A percentile compares a stretch with the other conserved stretches of the same genome.
Evolutionary conservation across 306 rosid genomes (phyloP).

Genomic region (Prunus padus): DNA sequence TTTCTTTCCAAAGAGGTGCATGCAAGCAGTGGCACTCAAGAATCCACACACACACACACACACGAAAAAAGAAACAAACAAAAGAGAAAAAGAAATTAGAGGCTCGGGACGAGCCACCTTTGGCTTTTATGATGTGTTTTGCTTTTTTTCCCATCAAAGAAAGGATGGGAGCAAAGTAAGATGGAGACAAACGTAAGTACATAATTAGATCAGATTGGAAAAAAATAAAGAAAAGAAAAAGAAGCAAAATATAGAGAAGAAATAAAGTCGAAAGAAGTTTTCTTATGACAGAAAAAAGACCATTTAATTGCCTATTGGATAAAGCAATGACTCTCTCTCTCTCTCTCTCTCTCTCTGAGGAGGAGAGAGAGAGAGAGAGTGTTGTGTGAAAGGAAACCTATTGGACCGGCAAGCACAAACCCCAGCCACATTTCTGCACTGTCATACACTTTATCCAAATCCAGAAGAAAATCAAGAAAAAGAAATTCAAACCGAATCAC

Average conservation of each 20-base stretch:
- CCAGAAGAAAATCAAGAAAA: constrained; percentile 21
- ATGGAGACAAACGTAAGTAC: constrained; percentile 55
- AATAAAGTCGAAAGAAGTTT: background rate
- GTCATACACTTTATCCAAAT: constrained; percentile 46
- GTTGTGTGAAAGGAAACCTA: constrained; percentile 22
- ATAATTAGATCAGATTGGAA: background rate
- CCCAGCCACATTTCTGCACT: constrained; percentile 58
- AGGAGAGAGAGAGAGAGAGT: too few species aligned
- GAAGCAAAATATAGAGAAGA: constrained; percentile 12
- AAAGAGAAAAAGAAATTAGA: background rate
- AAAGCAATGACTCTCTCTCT: constrained; percentile 15
- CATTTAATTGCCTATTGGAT: constrained; percentile 16
- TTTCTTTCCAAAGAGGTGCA: too few species aligned
- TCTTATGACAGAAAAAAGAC: background rate
- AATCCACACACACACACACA: too few species aligned
- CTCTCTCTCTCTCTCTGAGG: background rate
- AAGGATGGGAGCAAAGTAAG: constrained; percentile 10
- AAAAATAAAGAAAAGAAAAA: constrained; percentile 2
- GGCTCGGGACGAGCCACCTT: constrained; percentile 5
- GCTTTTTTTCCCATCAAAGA: constrained; percentile 28
- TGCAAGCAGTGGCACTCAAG: too few species aligned
- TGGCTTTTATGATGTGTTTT: background rate
- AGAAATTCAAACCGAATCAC: constrained; percentile 8
- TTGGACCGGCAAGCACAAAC: constrained; percentile 31
- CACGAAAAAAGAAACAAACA: background rate